A percentile compares a stretch with the other conserved stretches of the same genome.
phyloP scores from a whole-genome alignment of 1,284 basidiomycete genomes.

The Ganoderma lingzhi region DNA sequence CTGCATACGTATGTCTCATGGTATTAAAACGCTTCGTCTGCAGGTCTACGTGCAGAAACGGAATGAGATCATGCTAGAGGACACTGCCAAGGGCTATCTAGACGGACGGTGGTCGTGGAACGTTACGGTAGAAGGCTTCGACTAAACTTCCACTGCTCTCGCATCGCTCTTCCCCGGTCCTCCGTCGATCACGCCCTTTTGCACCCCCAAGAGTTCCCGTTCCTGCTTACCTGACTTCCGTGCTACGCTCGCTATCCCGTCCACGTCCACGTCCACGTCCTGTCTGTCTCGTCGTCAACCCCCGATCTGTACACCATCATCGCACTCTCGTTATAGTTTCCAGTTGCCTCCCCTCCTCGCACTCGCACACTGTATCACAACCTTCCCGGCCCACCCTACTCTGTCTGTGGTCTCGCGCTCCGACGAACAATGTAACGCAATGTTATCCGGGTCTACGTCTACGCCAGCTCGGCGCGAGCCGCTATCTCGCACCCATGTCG shows the following conservation, averaged over 20 bases:
- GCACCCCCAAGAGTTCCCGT: background rate
- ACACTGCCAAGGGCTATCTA: conserved; percentile 90
- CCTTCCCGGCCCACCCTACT: background rate
- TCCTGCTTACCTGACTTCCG: background rate
- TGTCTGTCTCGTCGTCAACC: background rate
- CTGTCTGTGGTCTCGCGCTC: background rate
- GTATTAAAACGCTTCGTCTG: background rate
- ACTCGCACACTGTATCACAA: conserved; percentile 4
- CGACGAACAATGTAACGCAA: conserved; percentile 9
- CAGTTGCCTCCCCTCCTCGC: background rate
- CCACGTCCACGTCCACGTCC: background rate
- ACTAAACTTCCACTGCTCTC: conserved; percentile 33
- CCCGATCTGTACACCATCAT: background rate
- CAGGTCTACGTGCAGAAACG: conserved; percentile 97
- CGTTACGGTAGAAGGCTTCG: conserved; percentile 68
- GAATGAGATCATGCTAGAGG: conserved; percentile 94
- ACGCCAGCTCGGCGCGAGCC: background rate
- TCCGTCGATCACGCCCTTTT: background rate
- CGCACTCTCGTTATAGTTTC: background rate
- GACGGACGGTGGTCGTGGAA: conserved; percentile 90
- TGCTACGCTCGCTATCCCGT: conserved; percentile 9
- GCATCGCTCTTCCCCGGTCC: background rate
- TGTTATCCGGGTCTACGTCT: background rate
- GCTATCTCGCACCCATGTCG: background rate
- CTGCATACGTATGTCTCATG: conserved; percentile 17